Evolutionary conservation across 805 yeast genomes (phyloP).

Genomic region (Hemisphaericaspora nanyangensis): DNA sequence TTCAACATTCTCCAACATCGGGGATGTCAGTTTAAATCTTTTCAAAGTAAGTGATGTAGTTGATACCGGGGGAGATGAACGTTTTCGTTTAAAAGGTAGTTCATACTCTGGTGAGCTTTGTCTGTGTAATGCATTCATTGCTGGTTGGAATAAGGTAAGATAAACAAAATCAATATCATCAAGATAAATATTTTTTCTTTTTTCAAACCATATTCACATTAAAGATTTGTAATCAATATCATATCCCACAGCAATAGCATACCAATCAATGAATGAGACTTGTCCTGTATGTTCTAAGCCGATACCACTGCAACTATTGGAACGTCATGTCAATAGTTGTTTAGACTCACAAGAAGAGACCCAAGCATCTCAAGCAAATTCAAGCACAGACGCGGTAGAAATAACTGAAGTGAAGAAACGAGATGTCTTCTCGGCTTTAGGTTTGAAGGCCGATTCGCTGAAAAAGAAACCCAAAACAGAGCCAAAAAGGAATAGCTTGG

Average conservation of each 20-base stretch:
- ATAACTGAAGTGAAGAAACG: background rate
- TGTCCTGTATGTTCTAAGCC: constrained; percentile 37
- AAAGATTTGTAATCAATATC: no score
- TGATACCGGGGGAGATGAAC: background rate
- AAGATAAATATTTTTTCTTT: no score
- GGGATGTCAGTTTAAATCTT: background rate
- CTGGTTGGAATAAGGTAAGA: no score
- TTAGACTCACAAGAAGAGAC: constrained; percentile 27
- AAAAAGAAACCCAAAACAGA: constrained; percentile 14
- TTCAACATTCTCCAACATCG: constrained; percentile 11
- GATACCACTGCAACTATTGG: constrained; percentile 23
- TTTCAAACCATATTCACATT: no score
- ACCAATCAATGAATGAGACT: constrained; percentile 2
- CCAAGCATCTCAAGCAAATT: background rate
- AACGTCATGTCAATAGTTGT: constrained; percentile 39
- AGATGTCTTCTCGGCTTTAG: constrained; percentile 31
- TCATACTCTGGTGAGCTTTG: background rate
- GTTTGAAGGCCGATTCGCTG: constrained; percentile 26
- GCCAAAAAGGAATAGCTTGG: constrained; percentile 26
- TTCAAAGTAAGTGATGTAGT: background rate
- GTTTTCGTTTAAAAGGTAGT: background rate
- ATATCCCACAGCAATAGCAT: background rate
- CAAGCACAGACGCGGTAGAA: background rate
- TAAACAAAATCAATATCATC: no score
- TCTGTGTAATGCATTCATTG: no score